A percentile compares a stretch with the other conserved stretches of the same genome.
Evolutionary conservation across 1,284 basidiomycete species (phyloP).

Genomic region (Sporisorium graminicola): DNA sequence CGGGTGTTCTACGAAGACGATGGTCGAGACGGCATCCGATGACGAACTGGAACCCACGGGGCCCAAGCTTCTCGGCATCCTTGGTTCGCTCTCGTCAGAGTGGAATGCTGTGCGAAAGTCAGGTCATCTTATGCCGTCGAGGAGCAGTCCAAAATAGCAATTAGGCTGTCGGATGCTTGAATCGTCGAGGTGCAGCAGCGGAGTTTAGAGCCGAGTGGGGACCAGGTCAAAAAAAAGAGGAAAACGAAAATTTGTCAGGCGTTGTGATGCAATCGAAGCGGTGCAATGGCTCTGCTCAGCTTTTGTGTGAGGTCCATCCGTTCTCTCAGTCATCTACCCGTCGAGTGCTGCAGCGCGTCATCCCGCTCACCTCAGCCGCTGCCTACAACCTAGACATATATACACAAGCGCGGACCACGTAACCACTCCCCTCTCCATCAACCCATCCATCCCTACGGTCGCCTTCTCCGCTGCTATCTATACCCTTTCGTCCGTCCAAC

Average conservation of each 20-base stretch:
- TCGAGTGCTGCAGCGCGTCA: constrained; percentile 12
- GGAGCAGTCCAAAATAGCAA: constrained; percentile 3
- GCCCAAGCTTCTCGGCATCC: constrained; percentile 4
- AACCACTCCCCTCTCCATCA: not conserved
- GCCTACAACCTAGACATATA: not conserved
- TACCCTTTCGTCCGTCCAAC: not conserved
- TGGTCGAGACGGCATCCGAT: not conserved
- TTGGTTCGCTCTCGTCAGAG: not conserved
- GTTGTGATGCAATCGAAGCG: constrained; percentile 7
- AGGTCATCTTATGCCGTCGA: constrained; percentile 30
- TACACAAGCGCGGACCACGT: constrained; percentile 1
- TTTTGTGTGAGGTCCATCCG: constrained; percentile 1
- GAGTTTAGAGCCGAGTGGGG: constrained; percentile 15
- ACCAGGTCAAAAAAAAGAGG: constrained; percentile 4
- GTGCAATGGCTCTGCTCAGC: constrained; percentile 5
- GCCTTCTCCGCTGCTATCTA: constrained; percentile 1
- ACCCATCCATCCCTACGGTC: constrained; percentile 1
- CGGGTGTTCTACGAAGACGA: not conserved
- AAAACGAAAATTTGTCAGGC: not conserved
- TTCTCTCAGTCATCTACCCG: constrained; percentile 14
- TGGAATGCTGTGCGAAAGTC: constrained; percentile 18
- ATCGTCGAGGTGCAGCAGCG: constrained; percentile 28
- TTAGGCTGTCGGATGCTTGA: not conserved
- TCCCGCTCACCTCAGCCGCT: not conserved
- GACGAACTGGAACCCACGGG: constrained; percentile 1